A percentile compares a stretch with the other conserved stretches of the same genome.
phyloP scores from a whole-genome alignment of 2,329 filamentous ascomycete genomes.

The Colletotrichum euphorbiae region DNA sequence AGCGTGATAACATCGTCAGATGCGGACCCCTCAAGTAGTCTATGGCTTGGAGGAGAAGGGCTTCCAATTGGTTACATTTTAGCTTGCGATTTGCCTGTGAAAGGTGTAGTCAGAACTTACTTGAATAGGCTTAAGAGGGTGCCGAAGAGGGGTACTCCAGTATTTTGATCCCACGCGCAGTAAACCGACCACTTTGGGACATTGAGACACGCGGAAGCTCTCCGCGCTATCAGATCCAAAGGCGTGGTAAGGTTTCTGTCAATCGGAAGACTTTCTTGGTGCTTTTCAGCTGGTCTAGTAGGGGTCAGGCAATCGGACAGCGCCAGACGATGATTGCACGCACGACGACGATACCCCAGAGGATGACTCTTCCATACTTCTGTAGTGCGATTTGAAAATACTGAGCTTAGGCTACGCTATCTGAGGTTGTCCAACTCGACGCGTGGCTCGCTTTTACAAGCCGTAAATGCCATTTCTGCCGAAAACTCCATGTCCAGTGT shows the following conservation, averaged over 20 bases:
- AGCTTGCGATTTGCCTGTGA: too few relatives aligned
- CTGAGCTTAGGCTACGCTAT: background rate
- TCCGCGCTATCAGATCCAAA: background rate
- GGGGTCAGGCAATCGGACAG: background rate
- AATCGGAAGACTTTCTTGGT: background rate
- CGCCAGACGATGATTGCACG: background rate
- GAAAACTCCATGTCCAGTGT: background rate
- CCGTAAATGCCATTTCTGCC: constrained; percentile 4
- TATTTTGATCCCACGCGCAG: background rate
- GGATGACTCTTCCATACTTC: background rate
- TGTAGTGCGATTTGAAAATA: background rate
- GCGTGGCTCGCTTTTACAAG: background rate
- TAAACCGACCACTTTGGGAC: background rate
- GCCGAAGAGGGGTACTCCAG: too few relatives aligned
- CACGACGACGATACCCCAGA: background rate
- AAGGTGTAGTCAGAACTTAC: too few relatives aligned
- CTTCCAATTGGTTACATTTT: too few relatives aligned
- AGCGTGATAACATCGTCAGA: constrained; percentile 1
- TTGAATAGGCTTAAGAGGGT: too few relatives aligned
- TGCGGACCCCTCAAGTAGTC: too few relatives aligned
- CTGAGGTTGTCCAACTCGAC: background rate
- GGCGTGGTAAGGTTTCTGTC: background rate
- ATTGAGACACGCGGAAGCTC: background rate
- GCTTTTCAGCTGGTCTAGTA: background rate
- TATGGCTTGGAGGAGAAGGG: too few relatives aligned